Base-by-base conservation (phyloP, 257 asterid species). In the Scutellaria galericulata region DNA sequence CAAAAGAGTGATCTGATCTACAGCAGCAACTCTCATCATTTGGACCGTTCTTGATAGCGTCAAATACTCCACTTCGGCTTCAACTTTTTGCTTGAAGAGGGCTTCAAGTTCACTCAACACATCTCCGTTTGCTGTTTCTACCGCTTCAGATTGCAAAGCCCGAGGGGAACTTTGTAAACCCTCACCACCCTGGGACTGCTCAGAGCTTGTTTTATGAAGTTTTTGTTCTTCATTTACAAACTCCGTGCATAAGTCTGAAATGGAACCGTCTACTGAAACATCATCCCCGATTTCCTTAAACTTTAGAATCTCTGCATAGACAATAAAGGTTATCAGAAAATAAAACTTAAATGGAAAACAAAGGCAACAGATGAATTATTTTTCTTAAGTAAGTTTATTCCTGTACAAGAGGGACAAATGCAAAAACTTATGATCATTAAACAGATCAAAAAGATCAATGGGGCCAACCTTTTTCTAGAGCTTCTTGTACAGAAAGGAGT, bases 61-160 rank as follows among this genome's bases (percentile, higher is more conserved):
- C 74, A 94, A 65, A 75, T 64, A 77, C 83, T 86, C 86, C 39
- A 94, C 90, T 75, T 89, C 97, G 7, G 89, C 87, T 89, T 89
- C 97, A 37, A 91, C 79, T 70, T 86, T 89, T 77, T 78, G 90
- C 86, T 56, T 89, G 22, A 84, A 88, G 71, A 84, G 74, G 50
- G 70, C 77, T 74, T 91, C 97, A n/a, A 83, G 82, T 62, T 87
- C 95, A 64, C 67, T 51, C 67, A 75, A 83, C 47, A 35, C 35
- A 51, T 78, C 83, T 53, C 55, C 50, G 53, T 64, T 57, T 24
- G 9, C 83, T 52, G 78, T 60, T 77, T 74, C 79, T 70, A 66
- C 41, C 35, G 75, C 81, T 66, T 79, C 85, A 72, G 81, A 68
- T 74, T 79, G 85, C 54, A 71, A 78, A 48, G 80, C 60, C 63